Evolutionary conservation across 2,329 filamentous ascomycete genomes (phyloP).

Genomic region (Fusarium sp.): DNA sequence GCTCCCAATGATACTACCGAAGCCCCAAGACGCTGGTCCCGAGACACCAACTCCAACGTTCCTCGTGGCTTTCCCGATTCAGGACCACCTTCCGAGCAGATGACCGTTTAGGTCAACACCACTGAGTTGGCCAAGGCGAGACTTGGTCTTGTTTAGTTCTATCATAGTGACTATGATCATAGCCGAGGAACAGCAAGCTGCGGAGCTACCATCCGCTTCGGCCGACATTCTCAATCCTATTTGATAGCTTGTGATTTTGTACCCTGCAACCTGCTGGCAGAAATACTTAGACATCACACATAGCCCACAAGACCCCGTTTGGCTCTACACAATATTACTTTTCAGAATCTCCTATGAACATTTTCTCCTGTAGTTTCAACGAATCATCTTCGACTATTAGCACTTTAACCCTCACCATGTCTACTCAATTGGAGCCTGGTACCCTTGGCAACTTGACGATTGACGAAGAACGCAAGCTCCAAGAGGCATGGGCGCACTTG

Average conservation of each 20-base stretch:
- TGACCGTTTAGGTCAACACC: not conserved
- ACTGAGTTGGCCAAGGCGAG: not conserved
- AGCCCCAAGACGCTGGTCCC: slow-evolving; percentile 2
- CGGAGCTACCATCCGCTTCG: not conserved
- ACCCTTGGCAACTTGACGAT: slow-evolving; percentile 32
- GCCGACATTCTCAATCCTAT: not conserved
- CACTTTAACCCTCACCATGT: slow-evolving; percentile 25
- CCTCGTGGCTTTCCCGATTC: slow-evolving; percentile 16
- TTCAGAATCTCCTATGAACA: slow-evolving; percentile 4
- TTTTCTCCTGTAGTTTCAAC: not conserved
- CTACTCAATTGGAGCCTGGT: slow-evolving; percentile 21
- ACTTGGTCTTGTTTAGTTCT: not conserved
- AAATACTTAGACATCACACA: not conserved
- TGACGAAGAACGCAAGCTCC: slow-evolving; percentile 25
- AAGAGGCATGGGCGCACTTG: slow-evolving; percentile 36
- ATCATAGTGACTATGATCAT: not conserved
- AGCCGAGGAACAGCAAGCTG: not conserved
- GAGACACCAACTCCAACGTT: not conserved
- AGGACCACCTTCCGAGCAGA: slow-evolving; percentile 34
- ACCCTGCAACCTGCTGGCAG: not conserved
- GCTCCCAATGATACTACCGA: not conserved
- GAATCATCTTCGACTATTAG: slow-evolving; percentile 11
- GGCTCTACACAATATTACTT: not conserved
- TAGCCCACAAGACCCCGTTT: not conserved
- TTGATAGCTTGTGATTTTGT: not conserved